A percentile compares a stretch with the other conserved stretches of the same genome.
Conservation (phyloP, 306 rosid species). For the Lotus japonicus region DNA sequence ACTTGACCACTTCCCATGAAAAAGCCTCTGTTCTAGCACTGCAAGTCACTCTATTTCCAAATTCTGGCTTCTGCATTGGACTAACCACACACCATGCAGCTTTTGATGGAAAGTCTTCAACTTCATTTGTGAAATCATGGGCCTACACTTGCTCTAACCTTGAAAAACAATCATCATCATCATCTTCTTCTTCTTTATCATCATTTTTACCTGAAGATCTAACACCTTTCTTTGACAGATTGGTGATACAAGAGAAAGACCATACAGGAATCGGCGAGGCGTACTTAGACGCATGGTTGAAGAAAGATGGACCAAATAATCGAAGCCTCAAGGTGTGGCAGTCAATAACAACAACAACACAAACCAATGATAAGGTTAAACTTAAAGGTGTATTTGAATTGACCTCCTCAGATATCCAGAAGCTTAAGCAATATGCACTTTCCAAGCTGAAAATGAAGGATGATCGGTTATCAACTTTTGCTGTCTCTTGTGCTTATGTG, state of each 20-base stretch:
- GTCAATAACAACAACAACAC: fast-evolving
- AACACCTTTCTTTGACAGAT: background rate
- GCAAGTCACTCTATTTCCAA: slow-evolving; percentile 19
- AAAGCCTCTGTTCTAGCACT: slow-evolving; percentile 4
- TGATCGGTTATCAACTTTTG: background rate
- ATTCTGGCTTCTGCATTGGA: slow-evolving; percentile 20
- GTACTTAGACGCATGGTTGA: background rate
- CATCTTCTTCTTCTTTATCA: too few species aligned
- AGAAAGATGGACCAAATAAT: background rate
- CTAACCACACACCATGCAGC: slow-evolving; percentile 26
- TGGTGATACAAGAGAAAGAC: slow-evolving; percentile 1
- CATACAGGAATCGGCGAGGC: background rate
- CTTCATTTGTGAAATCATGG: slow-evolving; percentile 21
- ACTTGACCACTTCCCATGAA: background rate
- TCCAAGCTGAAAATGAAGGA: background rate
- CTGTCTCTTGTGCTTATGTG: slow-evolving; percentile 31
- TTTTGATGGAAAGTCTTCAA: slow-evolving; percentile 21
- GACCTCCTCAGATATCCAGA: background rate
- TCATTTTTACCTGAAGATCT: slow-evolving; percentile 1
- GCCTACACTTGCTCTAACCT: background rate
- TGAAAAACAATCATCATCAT: background rate
- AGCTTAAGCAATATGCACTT: slow-evolving; percentile 7
- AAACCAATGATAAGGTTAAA: background rate
- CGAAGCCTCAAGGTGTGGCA: slow-evolving; percentile 16
- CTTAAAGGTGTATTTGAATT: slow-evolving; percentile 11